Percentiles rank a stretch among this genome's conserved stretches.
Conservation (phyloP, 192 early-diverging fungal species). For the Mortierella alpina region DNA sequence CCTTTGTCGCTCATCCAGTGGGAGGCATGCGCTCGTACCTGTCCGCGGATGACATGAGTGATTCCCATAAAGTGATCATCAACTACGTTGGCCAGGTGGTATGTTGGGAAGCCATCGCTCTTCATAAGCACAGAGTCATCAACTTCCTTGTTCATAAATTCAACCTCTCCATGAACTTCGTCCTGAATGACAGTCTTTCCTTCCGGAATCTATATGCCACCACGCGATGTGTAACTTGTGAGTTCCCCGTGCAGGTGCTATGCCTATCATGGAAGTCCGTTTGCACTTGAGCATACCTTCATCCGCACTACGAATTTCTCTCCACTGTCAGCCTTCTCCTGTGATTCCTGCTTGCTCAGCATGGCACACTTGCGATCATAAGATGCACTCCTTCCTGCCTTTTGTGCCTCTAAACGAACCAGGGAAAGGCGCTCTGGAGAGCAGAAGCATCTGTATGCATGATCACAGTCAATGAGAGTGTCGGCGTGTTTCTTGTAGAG, state of each 20-base stretch:
- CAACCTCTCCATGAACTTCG: constrained; percentile 78
- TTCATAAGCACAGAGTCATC: constrained; percentile 94
- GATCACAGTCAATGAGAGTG: constrained; percentile 71
- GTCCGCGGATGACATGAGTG: constrained; percentile 92
- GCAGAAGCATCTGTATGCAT: constrained; percentile 94
- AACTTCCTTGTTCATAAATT: constrained; percentile 77
- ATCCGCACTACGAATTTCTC: constrained; percentile 80
- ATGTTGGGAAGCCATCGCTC: constrained; percentile 92
- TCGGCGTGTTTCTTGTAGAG: constrained; percentile 78
- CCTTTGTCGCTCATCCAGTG: not conserved
- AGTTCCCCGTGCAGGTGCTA: too few species aligned
- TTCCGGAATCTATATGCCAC: constrained; percentile 56
- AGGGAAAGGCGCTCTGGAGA: constrained; percentile 71
- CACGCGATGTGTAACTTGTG: not conserved
- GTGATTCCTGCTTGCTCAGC: constrained; percentile 72
- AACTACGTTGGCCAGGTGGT: constrained; percentile 95
- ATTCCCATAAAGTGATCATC: constrained; percentile 94
- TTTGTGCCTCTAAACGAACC: constrained; percentile 63
- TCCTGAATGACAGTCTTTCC: constrained; percentile 73
- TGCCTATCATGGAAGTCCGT: too few species aligned
- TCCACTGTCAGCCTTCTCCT: constrained; percentile 66
- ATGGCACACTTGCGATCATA: constrained; percentile 88
- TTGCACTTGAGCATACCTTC: constrained; percentile 52
- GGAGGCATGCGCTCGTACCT: constrained; percentile 49
- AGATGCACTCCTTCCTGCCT: constrained; percentile 65